Percentiles rank a stretch among this genome's conserved stretches.
These are phyloP conservation scores for Asterella californica DNA, from an alignment of 225 moss, liverwort and hornwort species.

Conservation along the genomic window DNA sequence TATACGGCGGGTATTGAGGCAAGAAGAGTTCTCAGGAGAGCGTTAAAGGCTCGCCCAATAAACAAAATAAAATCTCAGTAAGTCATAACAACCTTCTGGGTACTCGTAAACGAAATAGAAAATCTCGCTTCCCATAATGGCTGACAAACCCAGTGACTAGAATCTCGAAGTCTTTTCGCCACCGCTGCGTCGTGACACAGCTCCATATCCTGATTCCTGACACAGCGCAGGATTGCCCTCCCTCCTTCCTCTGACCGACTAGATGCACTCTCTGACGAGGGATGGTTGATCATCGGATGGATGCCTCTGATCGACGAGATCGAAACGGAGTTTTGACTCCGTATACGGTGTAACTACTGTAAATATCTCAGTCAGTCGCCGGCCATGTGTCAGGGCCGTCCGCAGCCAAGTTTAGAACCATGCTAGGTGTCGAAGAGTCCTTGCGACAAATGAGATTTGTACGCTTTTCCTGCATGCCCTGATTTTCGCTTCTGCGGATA, in stretches of 20 bases:
- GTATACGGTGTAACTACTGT: not conserved
- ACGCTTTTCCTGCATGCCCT: not conserved
- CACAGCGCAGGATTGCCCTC: not conserved
- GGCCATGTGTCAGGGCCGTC: not conserved
- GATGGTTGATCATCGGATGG: not conserved
- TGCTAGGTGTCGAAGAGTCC: not conserved
- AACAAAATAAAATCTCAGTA: not conserved
- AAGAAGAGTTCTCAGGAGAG: not conserved
- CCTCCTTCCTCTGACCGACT: not conserved
- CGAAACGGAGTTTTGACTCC: not conserved
- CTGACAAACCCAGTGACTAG: no score
- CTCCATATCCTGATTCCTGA: not conserved
- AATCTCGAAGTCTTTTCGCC: not conserved
- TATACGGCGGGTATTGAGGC: not conserved
- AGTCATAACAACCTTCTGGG: not conserved
- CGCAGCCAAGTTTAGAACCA: not conserved
- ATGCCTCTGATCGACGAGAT: not conserved
- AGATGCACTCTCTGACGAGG: not conserved
- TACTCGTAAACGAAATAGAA: not conserved
- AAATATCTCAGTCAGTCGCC: not conserved
- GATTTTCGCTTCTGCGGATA: not conserved
- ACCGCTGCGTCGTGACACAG: conserved; percentile 1
- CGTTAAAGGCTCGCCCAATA: not conserved
- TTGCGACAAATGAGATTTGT: not conserved
- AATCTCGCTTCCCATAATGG: not conserved